These are phyloP conservation scores for Neofusicoccum parvum DNA, from an alignment of 2,329 filamentous ascomycete species.

Conservation along the genomic window DNA sequence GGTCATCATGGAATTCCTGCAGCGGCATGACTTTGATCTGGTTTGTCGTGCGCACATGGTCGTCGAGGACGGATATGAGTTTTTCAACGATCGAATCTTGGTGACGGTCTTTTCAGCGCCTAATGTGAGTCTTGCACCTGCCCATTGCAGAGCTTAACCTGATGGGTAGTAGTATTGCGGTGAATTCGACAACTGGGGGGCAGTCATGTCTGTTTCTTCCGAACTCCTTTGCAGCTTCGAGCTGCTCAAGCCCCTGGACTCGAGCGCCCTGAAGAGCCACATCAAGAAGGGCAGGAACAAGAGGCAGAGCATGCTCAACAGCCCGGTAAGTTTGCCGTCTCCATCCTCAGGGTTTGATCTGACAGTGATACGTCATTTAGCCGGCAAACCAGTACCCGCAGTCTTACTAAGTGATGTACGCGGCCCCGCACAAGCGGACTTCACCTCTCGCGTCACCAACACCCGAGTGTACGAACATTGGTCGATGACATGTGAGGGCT, in stretches of 20 bases:
- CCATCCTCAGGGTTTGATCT: neutral
- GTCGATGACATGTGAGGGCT: constrained; percentile 17
- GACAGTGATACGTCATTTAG: constrained; percentile 29
- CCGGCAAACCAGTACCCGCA: constrained; percentile 55
- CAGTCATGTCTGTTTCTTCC: constrained; percentile 94
- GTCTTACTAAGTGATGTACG: constrained; percentile 44
- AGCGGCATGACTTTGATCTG: constrained; percentile 93
- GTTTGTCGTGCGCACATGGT: constrained; percentile 99
- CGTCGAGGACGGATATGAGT: constrained; percentile 98
- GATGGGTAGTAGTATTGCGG: constrained; percentile 77
- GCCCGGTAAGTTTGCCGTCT: constrained; percentile 70
- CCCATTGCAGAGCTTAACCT: neutral
- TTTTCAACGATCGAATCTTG: constrained; percentile 91
- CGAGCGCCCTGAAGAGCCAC: constrained; percentile 93
- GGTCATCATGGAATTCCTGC: constrained; percentile 94
- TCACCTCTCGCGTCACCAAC: neutral
- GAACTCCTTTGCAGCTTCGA: constrained; percentile 97
- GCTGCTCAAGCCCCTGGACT: constrained; percentile 92
- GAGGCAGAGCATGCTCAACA: constrained; percentile 92
- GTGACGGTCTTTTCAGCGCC: constrained; percentile 98
- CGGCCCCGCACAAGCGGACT: constrained; percentile 5
- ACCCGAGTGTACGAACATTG: constrained; percentile 12
- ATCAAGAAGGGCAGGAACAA: constrained; percentile 98
- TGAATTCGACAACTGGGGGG: constrained; percentile 99
- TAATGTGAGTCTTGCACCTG: constrained; percentile 69